Base-by-base conservation (phyloP, 768 basidiomycete species). In the Strobilomyces echinocephalus region DNA sequence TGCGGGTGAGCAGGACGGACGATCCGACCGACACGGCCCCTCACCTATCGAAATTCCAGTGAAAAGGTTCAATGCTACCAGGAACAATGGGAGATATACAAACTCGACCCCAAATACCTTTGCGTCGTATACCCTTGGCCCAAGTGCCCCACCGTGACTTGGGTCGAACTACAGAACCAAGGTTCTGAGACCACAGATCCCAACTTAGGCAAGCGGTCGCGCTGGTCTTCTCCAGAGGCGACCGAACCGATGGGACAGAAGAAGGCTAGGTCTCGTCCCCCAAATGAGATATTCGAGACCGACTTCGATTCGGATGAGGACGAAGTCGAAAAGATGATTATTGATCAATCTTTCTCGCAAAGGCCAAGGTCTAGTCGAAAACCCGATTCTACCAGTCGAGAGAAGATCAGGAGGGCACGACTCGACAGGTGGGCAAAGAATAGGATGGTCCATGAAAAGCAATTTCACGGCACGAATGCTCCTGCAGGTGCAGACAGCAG, bases 31-130 rank as follows among this genome's bases (percentile, higher is more conserved):
- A 44, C 38, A 39, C 46, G 51, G 8, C 44, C 48, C 52, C 52
- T 58, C 52, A 60, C 56, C 46, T 1, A 46, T 57, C 41, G 26
- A 60, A 24, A 55, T 54, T 51, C 55, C 56, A 85, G 84, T 10
- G 70, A 79, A 68, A 64, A 67, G 1, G 68, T 79, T 49, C 66
- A 78, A 53, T 79, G 79, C 63, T 78, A 79, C 18, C 85, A 86
- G 64, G 87, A 91, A 34, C 88, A 90, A 66, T 91, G 89, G 89
- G 89, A 91, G 56, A 83, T 91, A 28, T 85, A 90, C 71, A 91
- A 90, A 63, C 76, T 91, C 8, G 89, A 91, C 63, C 82, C 85
- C 3, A 67, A 69, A n/a, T 91, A 91, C 59, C 78, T 80, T 21
- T 91, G 88, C 63, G 68, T 72, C 53, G 81, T 88, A 9, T 77